phyloP scores from a whole-genome alignment of 495 filamentous ascomycete species.

The Beverwykella pulmonaria region DNA sequence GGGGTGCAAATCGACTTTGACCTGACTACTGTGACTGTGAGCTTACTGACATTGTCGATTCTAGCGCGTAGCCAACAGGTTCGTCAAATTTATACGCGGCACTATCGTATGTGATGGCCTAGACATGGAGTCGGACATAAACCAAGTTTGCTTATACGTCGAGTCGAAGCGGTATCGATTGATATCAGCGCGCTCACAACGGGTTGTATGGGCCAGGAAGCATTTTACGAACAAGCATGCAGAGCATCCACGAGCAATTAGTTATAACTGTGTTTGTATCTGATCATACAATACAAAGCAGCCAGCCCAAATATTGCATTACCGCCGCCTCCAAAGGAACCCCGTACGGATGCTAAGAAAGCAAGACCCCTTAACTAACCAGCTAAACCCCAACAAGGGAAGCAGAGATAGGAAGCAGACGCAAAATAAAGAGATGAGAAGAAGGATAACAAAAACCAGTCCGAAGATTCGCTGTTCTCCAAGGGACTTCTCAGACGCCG shows the following conservation, averaged over 20 bases:
- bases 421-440: slow-evolving; percentile 12
- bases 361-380: slow-evolving; percentile 10
- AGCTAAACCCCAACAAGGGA: not conserved
- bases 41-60: too few species aligned
- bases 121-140: too few species aligned
- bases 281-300: slow-evolving; percentile 30
- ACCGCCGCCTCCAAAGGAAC: slow-evolving; percentile 15
- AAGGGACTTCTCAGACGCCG: slow-evolving; percentile 30
- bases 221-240: not conserved
- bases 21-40: too few species aligned
- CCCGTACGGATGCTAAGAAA: slow-evolving; percentile 30
- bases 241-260: not conserved
- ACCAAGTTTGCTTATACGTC: too few species aligned
- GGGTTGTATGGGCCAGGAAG: too few species aligned
- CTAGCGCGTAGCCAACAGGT: too few species aligned
- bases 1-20: not conserved
- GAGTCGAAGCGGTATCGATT: too few species aligned
- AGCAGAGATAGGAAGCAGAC: slow-evolving; percentile 24
- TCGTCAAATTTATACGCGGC: too few species aligned
- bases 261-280: slow-evolving; percentile 29
- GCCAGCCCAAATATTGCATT: slow-evolving; percentile 24
- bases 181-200: too few species aligned
- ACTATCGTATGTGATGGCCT: too few species aligned
- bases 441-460: not conserved
- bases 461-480: slow-evolving; percentile 6